Base-by-base conservation (phyloP, 2,329 filamentous ascomycete genomes). In the Pestalotiopsis sp. region DNA sequence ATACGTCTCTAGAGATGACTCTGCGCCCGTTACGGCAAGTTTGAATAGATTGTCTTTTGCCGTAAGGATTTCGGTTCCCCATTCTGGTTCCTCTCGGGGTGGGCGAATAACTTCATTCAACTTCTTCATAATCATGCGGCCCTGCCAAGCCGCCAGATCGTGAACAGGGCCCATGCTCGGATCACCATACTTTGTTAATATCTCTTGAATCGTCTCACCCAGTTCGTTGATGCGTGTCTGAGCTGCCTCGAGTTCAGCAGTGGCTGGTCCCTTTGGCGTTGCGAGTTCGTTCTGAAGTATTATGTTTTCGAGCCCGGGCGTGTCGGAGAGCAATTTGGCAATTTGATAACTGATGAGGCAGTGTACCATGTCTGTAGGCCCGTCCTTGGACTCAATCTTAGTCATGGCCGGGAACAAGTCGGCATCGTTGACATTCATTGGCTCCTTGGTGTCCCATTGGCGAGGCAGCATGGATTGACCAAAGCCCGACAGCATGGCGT, bases 351-450 rank as follows among this genome's bases (percentile, higher is more conserved):
- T 78, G 11, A 89, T 77, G 40, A 90, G 73, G 70, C 83, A 83
- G 70, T 89, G 88, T 0, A 86, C 85, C 88, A 90, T 90, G 70
- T 90, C 88, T 0, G 88, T 90, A 2, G 88, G 87, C 0, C 87
- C 87, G 2, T 89, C 85, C 23, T 84, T 84, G 13, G 85, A 80
- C 58, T 83, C 81, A 1, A 89, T 76, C 0, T 85, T 83, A 7
- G 81, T 83, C 41, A 87, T 86, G 2, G 82, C 82, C 1, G 86
- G 87, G 68, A 84, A 85, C 0, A 91, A 79, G 70, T 90, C 88
- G 25, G 83, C 82, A 71, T 91, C 89, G 75, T 89, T 87, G 68
- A 90, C 78, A 70, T 90, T 90, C 62, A 80, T 80, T 5, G 89
- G 88, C 69, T 80, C 77, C 73, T 86, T 85, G 4, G 88, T 89